These are phyloP conservation scores for Escallonia herrerae DNA, from an alignment of 129 eudicot species.

Conservation along the genomic window DNA sequence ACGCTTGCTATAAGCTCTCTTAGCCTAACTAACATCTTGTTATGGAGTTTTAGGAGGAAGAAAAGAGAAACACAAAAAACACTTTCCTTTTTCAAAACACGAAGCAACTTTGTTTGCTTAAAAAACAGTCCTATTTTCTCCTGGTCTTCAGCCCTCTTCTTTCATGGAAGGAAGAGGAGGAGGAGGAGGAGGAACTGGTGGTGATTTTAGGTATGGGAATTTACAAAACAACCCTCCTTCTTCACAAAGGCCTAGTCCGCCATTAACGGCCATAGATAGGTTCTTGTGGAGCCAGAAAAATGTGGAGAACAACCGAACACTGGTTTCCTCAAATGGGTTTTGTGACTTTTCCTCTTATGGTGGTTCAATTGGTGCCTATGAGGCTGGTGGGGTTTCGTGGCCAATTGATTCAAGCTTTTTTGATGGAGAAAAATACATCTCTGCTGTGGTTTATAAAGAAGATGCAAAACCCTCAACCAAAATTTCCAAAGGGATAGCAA, in stretches of 20 bases:
- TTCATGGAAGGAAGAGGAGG: not conserved
- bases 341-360: conserved; percentile 18
- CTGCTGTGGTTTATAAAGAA: not conserved
- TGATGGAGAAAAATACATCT: not conserved
- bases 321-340: conserved; percentile 14
- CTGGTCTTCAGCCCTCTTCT: conserved; percentile 19
- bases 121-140: not conserved
- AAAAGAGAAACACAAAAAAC: conserved; percentile 18
- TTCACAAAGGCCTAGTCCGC: conserved; percentile 14
- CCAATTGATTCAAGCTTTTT: not conserved
- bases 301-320: conserved; percentile 16
- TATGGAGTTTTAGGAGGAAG: conserved; percentile 20
- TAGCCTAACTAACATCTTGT: conserved; percentile 6
- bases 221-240: conserved; percentile 17
- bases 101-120: conserved; percentile 16
- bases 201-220: conserved; percentile 16
- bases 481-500: conserved; percentile 2
- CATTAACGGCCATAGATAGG: conserved; percentile 55
- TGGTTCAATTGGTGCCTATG: conserved; percentile 4
- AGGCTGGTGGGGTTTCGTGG: conserved; percentile 13
- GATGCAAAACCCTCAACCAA: conserved; percentile 15
- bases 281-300: conserved; percentile 47
- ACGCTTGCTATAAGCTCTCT: conserved; percentile 14
- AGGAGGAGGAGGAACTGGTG: conserved; percentile 36
- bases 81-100: conserved; percentile 8